Base-by-base conservation (phyloP, 257 asterid species). In the Lithospermum erythrorhizon region DNA sequence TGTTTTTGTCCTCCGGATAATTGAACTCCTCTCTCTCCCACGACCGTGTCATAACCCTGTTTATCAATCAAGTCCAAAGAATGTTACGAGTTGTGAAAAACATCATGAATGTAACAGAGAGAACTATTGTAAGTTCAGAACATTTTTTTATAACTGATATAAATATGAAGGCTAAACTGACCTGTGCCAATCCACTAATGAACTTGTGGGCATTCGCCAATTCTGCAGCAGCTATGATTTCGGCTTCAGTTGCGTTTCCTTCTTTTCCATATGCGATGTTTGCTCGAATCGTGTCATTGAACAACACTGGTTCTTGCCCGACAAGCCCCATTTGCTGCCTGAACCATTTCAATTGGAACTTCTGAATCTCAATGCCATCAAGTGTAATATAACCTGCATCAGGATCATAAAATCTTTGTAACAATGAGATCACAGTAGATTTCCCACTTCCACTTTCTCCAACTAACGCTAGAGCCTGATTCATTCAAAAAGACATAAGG, bases 381-480 rank as follows among this genome's bases (percentile, higher is more conserved):
- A 90, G 57, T 7, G 76, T 74, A 24, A 90, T 79, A 13, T 61
- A 76, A 3, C 96, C 97, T 6, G 95, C 72, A 55, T 90, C 94
- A 0, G 89, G 95, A 65, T 87, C 72, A 53, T 87, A 87, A 74
- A 90, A 90, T 68, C 97, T 80, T 73, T 85, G 94, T 68, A 90
- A 61, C 66, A 90, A 57, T 10, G 86, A 69, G 61, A 87, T 80
- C 53, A 85, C 96, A 0, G 97, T 90, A 3, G 97, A 90, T 72
- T 90, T 90, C 61, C 95, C 95, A 21, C 97, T 81, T 64, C 97
- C 97, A 21, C 97, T 90, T 77, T 90, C 97, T 47, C 97, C 97
- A 25, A 85, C 97, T 68, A 90, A 65, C 54, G 97, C 97, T 21
- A 85, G 85, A 0, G 94, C 83, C 96, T 89, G 86, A 59, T 69